These are phyloP conservation scores for Boletellus deceptivus DNA, from an alignment of 1,284 basidiomycete species.

Conservation along the genomic window DNA sequence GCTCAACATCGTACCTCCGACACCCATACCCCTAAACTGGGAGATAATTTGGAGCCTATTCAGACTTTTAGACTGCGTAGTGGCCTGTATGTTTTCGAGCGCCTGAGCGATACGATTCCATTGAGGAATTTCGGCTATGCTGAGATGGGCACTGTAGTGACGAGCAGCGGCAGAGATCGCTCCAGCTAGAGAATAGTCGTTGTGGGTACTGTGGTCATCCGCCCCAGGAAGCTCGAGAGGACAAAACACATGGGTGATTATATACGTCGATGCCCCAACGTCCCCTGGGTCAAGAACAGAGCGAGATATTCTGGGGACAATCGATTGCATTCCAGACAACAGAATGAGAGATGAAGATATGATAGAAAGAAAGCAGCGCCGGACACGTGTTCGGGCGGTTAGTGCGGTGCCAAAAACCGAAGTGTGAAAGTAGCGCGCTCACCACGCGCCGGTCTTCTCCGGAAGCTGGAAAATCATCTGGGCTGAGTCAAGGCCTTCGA, in stretches of 20 bases:
- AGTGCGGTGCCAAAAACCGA: too few relatives aligned
- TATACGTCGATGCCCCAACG: neutral
- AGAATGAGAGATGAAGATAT: too few relatives aligned
- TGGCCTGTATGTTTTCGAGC: constrained; percentile 6
- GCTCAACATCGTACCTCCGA: constrained; percentile 11
- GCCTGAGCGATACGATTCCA: constrained; percentile 9
- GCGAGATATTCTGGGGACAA: neutral
- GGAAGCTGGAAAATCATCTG: too few relatives aligned
- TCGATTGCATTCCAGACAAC: too few relatives aligned
- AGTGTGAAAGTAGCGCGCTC: too few relatives aligned
- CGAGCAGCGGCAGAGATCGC: constrained; percentile 1
- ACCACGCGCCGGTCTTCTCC: too few relatives aligned
- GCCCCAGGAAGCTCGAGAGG: constrained; percentile 18
- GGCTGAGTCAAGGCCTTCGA: too few relatives aligned
- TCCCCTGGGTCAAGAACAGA: neutral
- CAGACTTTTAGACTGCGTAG: neutral
- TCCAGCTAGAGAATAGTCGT: constrained; percentile 10
- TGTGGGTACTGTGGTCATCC: constrained; percentile 8
- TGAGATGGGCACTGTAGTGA: constrained; percentile 1
- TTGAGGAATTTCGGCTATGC: neutral
- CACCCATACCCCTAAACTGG: constrained; percentile 13
- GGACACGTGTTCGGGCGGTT: too few relatives aligned
- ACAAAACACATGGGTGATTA: constrained; percentile 22
- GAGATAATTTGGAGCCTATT: neutral
- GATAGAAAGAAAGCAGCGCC: too few relatives aligned